These are phyloP conservation scores for Aspergillus sp. DNA, from an alignment of 2,329 filamentous ascomycete genomes.

Conservation along the genomic window DNA sequence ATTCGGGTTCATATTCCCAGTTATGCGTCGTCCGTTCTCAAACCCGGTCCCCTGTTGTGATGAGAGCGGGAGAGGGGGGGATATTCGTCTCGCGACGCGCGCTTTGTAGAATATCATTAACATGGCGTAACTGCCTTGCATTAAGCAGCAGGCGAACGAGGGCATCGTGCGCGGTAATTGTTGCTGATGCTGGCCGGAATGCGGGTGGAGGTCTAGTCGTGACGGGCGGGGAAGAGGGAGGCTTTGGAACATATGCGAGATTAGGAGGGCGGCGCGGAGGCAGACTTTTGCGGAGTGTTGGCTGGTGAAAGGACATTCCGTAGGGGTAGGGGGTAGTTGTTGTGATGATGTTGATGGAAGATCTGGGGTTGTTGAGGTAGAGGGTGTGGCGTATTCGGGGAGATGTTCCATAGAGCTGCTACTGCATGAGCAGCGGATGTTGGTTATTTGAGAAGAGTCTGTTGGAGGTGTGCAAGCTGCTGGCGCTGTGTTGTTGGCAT, in stretches of 20 bases:
- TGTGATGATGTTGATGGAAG: constrained; percentile 16
- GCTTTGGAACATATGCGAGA: constrained; percentile 36
- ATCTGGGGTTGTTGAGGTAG: constrained; percentile 27
- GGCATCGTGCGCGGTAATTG: constrained; percentile 39
- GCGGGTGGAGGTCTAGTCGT: constrained; percentile 9
- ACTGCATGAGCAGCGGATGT: constrained; percentile 26
- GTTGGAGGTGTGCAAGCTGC: constrained; percentile 10
- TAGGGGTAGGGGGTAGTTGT: constrained; percentile 23
- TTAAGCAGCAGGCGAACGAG: constrained; percentile 41
- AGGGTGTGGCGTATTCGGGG: constrained; percentile 21
- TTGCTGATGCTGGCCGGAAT: constrained; percentile 4
- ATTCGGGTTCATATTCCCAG: constrained; percentile 5
- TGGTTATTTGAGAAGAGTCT: constrained; percentile 17
- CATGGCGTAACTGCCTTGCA: constrained; percentile 43
- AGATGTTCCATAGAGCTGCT: constrained; percentile 24
- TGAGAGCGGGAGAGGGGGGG: constrained; percentile 4
- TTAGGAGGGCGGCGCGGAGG: constrained; percentile 33
- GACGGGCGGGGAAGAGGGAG: constrained; percentile 33
- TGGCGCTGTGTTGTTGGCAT: constrained; percentile 8
- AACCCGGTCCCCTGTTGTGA: not conserved
- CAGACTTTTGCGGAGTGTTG: constrained; percentile 38
- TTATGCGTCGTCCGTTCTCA: not conserved
- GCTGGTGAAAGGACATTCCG: constrained; percentile 35
- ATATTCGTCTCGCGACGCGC: constrained; percentile 28
- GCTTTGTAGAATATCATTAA: constrained; percentile 41